phyloP scores from a whole-genome alignment of 139 green algal genomes.

The Tetradesmus lagerheimii region DNA sequence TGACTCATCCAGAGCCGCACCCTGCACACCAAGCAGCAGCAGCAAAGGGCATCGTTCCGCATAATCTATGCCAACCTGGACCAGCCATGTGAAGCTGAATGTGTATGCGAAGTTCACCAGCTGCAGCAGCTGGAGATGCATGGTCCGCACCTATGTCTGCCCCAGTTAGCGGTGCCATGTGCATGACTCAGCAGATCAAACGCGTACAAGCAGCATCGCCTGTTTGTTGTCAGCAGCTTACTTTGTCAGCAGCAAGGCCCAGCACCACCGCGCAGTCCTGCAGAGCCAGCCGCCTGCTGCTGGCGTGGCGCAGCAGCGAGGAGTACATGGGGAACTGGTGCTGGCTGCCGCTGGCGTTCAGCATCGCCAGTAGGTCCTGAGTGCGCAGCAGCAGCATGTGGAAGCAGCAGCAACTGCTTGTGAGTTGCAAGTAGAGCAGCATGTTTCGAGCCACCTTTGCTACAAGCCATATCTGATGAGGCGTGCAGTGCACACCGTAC shows the following conservation, averaged over 20 bases:
- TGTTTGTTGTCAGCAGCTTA: not conserved
- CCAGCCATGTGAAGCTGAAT: no score
- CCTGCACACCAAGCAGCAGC: constrained; percentile 5
- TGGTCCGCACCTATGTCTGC: no score
- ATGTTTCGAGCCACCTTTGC: no score
- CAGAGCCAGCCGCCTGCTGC: not conserved
- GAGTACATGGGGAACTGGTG: constrained; percentile 43
- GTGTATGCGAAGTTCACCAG: no score
- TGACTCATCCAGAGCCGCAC: not conserved
- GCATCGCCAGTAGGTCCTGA: constrained; percentile 20
- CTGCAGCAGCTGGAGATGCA: not conserved
- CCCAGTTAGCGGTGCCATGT: no score
- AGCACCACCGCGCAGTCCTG: constrained; percentile 19
- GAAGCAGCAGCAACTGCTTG: not conserved
- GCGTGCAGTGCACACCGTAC: not conserved
- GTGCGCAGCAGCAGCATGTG: not conserved
- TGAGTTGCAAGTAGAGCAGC: not conserved
- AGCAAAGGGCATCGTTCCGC: not conserved
- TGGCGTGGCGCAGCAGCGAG: constrained; percentile 47
- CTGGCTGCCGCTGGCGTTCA: not conserved
- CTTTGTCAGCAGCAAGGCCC: constrained; percentile 23
- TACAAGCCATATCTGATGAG: no score
- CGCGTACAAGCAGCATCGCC: not conserved
- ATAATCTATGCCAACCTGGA: no score
- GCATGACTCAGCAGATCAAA: not conserved